These are phyloP conservation scores for Zarea fungicola DNA, from an alignment of 2,329 filamentous ascomycete species.

Conservation along the genomic window DNA sequence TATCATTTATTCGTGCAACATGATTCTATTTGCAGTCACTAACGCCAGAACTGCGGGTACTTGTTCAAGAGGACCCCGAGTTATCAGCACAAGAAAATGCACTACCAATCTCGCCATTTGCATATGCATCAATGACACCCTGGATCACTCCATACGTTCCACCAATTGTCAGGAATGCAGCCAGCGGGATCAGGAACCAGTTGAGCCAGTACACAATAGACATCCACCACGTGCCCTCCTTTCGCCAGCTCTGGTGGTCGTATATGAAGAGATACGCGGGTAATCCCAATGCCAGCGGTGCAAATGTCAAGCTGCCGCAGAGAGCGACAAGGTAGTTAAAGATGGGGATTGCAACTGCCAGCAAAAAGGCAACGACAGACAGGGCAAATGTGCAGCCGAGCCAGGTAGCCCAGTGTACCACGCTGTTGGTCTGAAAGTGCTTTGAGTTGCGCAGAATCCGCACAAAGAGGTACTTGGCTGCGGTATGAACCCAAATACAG, in stretches of 20 bases:
- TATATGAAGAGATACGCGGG: constrained; percentile 33
- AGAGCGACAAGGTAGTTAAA: constrained; percentile 29
- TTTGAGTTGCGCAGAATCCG: constrained; percentile 31
- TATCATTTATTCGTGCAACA: neutral
- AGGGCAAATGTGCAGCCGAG: constrained; percentile 27
- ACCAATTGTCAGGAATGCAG: constrained; percentile 33
- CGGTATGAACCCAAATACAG: constrained; percentile 18
- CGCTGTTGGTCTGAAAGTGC: constrained; percentile 31
- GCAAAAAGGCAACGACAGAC: constrained; percentile 25
- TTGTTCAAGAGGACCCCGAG: constrained; percentile 18
- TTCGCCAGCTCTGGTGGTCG: constrained; percentile 29
- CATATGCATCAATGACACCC: constrained; percentile 48
- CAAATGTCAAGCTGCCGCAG: constrained; percentile 29
- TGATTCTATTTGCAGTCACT: neutral
- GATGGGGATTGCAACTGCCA: constrained; percentile 30
- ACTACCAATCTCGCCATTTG: constrained; percentile 37
- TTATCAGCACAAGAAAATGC: constrained; percentile 47
- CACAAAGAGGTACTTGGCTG: constrained; percentile 36
- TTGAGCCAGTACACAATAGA: constrained; percentile 27
- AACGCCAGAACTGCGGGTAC: neutral
- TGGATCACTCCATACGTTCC: constrained; percentile 43
- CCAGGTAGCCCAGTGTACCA: constrained; percentile 33
- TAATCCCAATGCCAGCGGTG: constrained; percentile 29
- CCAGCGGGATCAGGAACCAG: constrained; percentile 30
- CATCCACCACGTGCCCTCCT: constrained; percentile 21